These are phyloP conservation scores for Edaphochlamys debaryana DNA, from an alignment of 139 green algal genomes.

Conservation along the genomic window DNA sequence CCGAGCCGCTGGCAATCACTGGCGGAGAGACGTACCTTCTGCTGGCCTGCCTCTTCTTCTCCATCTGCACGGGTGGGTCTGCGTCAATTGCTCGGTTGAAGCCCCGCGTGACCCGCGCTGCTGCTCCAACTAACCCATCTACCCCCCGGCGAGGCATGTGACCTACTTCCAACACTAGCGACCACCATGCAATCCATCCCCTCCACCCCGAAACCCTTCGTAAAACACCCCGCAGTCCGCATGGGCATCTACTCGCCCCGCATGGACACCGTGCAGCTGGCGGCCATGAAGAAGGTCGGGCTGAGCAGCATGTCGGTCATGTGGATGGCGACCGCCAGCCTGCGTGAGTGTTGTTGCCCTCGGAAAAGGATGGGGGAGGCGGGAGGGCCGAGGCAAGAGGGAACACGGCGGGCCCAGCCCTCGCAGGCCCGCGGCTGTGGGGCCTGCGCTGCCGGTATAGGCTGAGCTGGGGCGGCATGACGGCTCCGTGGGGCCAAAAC, in stretches of 20 bases:
- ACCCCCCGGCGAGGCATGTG: no score
- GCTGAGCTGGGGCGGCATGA: background rate
- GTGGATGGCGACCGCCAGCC: constrained; percentile 35
- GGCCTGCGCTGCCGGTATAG: no score
- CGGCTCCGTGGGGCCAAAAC: background rate
- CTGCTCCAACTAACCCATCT: no score
- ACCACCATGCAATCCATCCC: no score
- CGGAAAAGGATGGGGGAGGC: background rate
- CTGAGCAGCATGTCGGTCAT: constrained; percentile 16
- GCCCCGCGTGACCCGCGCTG: no score
- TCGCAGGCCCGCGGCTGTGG: no score
- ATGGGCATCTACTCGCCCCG: constrained; percentile 52
- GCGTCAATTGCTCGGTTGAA: no score
- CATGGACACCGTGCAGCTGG: constrained; percentile 48
- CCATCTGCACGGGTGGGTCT: constrained; percentile 24
- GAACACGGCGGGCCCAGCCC: no score
- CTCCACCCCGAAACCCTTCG: no score
- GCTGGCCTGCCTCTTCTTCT: constrained; percentile 48
- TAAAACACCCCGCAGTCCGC: constrained; percentile 47
- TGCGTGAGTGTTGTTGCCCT: constrained; percentile 5
- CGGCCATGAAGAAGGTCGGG: constrained; percentile 61
- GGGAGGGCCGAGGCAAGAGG: background rate
- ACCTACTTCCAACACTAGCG: no score
- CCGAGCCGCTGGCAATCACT: background rate
- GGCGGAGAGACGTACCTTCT: constrained; percentile 52